Evolutionary conservation across 495 filamentous ascomycete species (phyloP), one percentile per base, ranked within the genome.

Genomic region (Daldinia grandis): DNA sequence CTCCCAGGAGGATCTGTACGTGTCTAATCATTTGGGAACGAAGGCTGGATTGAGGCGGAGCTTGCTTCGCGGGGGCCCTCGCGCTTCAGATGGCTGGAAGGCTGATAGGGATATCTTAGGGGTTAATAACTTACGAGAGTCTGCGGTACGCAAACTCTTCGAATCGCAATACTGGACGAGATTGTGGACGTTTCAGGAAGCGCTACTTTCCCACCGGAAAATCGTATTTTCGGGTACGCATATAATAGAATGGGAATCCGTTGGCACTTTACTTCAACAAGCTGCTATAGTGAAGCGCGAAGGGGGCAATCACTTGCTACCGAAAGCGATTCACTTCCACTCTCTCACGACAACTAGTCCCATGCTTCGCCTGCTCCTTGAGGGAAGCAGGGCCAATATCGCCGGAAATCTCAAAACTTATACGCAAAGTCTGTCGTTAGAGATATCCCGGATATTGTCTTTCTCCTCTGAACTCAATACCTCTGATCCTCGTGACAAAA

Each of bases 191-290:
- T 57, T 57, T 19, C 30, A 57, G 6, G 54, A 57, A 37, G 30
- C 54, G 10, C 19, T 57, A 1, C 54, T 57, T 15, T 57, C 54
- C 7, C 54, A 57, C 5, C 54, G 54, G 3, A 57, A 57, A 6
- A 57, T 57, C 10, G 33, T 57, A 25, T 37, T 57, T 8, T 57
- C 54, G 3, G 54, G 54, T 5, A 37, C 33, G 9, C 8, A 37
- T 37, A 57, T 57, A 10, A 57, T 57, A 37, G 54, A 57, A 21
- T 57, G 54, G 54, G 54, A 57, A 25, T 57, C 17, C 1, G 19
- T 37, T 27, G 53, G 53, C 0, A 30, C 17, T 10, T 6, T 56
- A 9, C 17, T 56, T 14, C 54, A 37, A n/a, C 30, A 57, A 57
- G 54, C 54, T 10, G 54, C 54, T 15, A 33, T 57, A 9, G 31